Evolutionary conservation across 306 rosid species (phyloP), one percentile per base, ranked within the genome.

Genomic region (Datisca glomerata): DNA sequence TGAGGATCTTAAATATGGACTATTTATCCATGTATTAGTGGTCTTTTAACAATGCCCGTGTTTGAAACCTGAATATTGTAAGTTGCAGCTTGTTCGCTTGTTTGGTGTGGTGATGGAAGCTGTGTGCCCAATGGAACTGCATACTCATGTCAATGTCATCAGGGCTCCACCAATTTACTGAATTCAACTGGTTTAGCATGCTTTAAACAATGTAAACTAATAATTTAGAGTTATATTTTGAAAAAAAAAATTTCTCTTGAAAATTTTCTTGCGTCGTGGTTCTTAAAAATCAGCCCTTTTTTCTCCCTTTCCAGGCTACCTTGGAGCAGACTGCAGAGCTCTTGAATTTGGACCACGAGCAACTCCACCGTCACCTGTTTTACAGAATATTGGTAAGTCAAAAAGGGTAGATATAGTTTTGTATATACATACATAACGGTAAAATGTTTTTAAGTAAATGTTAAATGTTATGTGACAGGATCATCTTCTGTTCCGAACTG

Each of bases 201-300:
- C 53, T 28, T 76, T 11, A 60, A 63, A 23, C 48, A 41, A 44
- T 76, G 92, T 79, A 70, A 43, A 45, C n/a, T n/a, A n/a, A n/a
- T n/a, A n/a, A n/a, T n/a, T n/a, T n/a, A n/a, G n/a, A n/a, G n/a
- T n/a, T n/a, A n/a, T n/a, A n/a, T n/a, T n/a, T n/a, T n/a, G n/a
- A n/a, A n/a, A n/a, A n/a, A n/a, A n/a, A n/a, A n/a, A n/a, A n/a
- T n/a, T n/a, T n/a, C n/a, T n/a, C n/a, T n/a, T n/a, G n/a, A n/a
- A n/a, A n/a, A n/a, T n/a, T n/a, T n/a, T n/a, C n/a, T n/a, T n/a
- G n/a, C n/a, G n/a, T n/a, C n/a, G n/a, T n/a, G n/a, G n/a, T n/a
- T n/a, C n/a, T n/a, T n/a, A n/a, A n/a, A n/a, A n/a, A 6, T 27
- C 21, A 8, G 2, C 19, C 10, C 1, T n/a, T 37, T 19, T 3